These are phyloP conservation scores for Amaranthus palmeri DNA, from an alignment of 148 eudicot species.

Conservation along the genomic window DNA sequence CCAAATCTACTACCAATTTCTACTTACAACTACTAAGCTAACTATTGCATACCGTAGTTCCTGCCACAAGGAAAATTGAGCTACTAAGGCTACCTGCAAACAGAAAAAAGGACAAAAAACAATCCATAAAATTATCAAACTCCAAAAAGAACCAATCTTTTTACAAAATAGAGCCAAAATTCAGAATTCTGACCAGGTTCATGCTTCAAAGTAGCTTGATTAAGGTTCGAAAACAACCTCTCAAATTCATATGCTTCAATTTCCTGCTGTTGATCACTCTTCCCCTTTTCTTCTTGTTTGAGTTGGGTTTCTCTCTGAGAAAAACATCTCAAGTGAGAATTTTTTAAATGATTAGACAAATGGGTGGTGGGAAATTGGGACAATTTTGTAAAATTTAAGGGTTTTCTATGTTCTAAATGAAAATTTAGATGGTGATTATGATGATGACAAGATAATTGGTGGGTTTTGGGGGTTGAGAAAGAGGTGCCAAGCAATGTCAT, in stretches of 20 bases:
- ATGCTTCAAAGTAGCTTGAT: constrained; percentile 63
- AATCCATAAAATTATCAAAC: not conserved
- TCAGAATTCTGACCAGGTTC: constrained; percentile 55
- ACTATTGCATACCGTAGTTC: constrained; percentile 60
- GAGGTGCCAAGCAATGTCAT: constrained; percentile 8
- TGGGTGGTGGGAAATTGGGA: constrained; percentile 1
- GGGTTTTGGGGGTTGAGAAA: constrained; percentile 5
- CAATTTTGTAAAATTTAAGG: not conserved
- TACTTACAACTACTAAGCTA: not conserved
- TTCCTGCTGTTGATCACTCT: constrained; percentile 12
- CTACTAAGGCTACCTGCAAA: constrained; percentile 72
- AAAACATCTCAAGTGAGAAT: constrained; percentile 29
- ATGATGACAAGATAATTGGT: not conserved
- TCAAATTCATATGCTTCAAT: constrained; percentile 35
- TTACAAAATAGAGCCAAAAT: not conserved
- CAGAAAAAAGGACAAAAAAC: not conserved
- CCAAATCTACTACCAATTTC: no score
- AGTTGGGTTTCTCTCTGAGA: constrained; percentile 32
- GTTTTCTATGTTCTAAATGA: not conserved
- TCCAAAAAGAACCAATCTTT: not conserved
- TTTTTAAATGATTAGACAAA: constrained; percentile 14
- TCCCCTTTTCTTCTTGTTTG: constrained; percentile 14
- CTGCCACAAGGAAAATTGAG: constrained; percentile 78
- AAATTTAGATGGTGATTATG: not conserved
- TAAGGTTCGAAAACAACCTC: constrained; percentile 82